Conservation (phyloP, 148 eudicot genomes). For the Rhododendron simsii region DNA sequence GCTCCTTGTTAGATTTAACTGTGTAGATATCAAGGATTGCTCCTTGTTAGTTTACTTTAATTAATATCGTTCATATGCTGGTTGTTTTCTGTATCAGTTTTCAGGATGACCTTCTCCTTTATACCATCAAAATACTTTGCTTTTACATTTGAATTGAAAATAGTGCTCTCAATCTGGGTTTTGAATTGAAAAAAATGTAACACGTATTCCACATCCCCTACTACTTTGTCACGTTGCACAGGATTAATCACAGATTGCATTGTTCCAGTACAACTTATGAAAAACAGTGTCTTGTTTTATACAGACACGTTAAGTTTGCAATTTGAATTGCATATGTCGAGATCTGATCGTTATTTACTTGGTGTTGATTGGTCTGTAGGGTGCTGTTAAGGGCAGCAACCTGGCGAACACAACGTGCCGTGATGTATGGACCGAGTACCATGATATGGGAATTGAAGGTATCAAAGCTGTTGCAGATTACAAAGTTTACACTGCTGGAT, state of each 20-base stretch:
- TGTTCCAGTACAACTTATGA: not conserved
- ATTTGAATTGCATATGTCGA: not conserved
- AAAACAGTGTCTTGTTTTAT: not conserved
- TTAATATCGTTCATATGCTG: not conserved
- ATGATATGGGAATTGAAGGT: constrained; percentile 73
- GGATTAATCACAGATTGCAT: not conserved
- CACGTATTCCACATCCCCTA: not conserved
- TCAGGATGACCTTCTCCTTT: not conserved
- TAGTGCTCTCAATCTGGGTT: not conserved
- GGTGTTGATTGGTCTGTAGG: constrained; percentile 33
- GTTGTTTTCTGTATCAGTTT: not conserved
- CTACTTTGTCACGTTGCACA: constrained; percentile 3
- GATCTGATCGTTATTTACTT: not conserved
- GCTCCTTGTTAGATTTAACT: not conserved
- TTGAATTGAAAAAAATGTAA: not conserved
- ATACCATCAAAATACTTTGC: not conserved
- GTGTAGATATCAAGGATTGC: not conserved
- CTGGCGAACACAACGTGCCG: constrained; percentile 67
- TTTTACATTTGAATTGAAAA: not conserved
- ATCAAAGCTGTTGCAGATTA: constrained; percentile 69
- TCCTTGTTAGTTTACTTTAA: not conserved
- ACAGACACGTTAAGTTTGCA: not conserved
- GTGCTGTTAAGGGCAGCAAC: constrained; percentile 71
- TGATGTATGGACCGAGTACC: constrained; percentile 87
- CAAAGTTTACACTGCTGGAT: constrained; percentile 69